Base-by-base conservation (phyloP, 75 land plant species). In the Adiantum capillusveneris region DNA sequence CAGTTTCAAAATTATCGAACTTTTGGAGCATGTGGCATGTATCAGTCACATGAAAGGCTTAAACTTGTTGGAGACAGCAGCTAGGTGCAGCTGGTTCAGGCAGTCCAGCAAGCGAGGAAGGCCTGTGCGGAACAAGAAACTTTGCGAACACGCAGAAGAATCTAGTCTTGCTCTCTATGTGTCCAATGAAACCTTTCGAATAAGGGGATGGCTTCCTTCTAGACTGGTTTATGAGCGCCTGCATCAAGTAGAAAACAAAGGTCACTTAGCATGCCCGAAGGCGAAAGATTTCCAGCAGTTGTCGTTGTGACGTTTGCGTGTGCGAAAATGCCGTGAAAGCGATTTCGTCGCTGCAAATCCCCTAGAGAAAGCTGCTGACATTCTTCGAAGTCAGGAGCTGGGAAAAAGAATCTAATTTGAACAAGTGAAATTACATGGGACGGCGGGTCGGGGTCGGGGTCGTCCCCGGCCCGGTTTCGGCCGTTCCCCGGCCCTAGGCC, bases 51-150 rank as follows among this genome's bases (percentile, higher is more conserved):
- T 53, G 75, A 72, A 59, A 42, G 70, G 26, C 25, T 72, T 51
- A 68, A 72, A 57, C 63, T 72, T 21, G 24, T 72, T 25, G 75
- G 75, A 25, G 75, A 72, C 63, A 72, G 75, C 31, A 34, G 59
- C 22, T 44, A 29, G 56, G 65, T 31, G 58, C 64, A 16, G 43
- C 54, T 14, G 25, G 27, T 11, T 21, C 53, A 14, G 25, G 53
- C 21, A 26, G 27, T 27, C 44, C 65, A 1, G 25, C 39, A 36
- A 44, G 26, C 28, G 22, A 52, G 27, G 65, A 61, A 20, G 27
- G 55, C 14, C 57, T 26, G 65, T 69, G 28, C 25, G 54, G 21
- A 69, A 69, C 34, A 69, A 62, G 50, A 42, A 24, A 22, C 57
- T 69, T 12, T 69, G 16, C 34, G 13, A 18, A 14, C 54, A 49